phyloP scores from a whole-genome alignment of 208 protist species.

The Endotrypanum monterogeii region DNA sequence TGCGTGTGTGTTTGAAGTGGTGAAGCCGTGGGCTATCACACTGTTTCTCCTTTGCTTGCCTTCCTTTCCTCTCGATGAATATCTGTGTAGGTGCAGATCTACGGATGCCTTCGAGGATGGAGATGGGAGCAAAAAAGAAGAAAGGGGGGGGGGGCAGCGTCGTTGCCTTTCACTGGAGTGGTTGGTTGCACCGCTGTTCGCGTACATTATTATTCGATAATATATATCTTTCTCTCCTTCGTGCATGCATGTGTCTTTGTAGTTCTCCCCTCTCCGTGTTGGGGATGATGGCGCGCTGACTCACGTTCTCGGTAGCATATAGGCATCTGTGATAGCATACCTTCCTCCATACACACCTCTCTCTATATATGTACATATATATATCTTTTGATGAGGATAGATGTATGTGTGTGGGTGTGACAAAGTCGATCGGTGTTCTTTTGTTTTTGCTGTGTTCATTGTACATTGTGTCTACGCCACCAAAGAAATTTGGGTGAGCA shows the following conservation, averaged over 20 bases:
- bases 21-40: not conserved
- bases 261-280: constrained; percentile 18
- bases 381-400: not conserved
- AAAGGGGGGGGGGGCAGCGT: not conserved
- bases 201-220: not conserved
- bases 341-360: too few species aligned
- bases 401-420: not conserved
- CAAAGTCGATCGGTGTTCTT: not conserved
- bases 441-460: too few species aligned
- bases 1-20: not conserved
- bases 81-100: not conserved
- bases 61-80: not conserved
- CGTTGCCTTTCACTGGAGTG: not conserved
- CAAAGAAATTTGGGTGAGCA: too few species aligned
- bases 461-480: too few species aligned
- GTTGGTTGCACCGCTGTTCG: not conserved
- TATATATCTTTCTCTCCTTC: not conserved
- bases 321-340: not conserved
- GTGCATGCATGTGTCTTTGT: not conserved
- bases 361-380: not conserved
- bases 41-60: not conserved
- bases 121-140: too few species aligned
- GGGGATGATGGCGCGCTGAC: too few species aligned
- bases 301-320: not conserved
- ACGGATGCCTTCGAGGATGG: not conserved